A percentile compares a stretch with the other conserved stretches of the same genome.
These are phyloP conservation scores for Corynascus novoguineensis DNA, from an alignment of 495 filamentous ascomycete genomes.

Conservation along the genomic window DNA sequence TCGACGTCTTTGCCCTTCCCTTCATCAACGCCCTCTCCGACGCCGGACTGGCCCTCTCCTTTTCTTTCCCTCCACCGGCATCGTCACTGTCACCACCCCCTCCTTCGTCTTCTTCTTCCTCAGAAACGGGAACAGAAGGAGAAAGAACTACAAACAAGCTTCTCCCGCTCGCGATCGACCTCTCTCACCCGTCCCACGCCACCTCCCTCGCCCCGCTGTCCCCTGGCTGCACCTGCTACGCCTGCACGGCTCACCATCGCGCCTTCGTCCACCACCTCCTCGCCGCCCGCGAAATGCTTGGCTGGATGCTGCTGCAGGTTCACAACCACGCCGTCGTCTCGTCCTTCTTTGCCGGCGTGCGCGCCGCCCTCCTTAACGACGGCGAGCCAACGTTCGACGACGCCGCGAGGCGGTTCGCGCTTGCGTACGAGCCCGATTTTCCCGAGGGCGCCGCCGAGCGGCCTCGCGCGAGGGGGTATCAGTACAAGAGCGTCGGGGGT, in stretches of 20 bases:
- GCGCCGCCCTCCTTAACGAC: conserved; percentile 48
- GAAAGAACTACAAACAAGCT: background rate
- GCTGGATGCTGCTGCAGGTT: conserved; percentile 84
- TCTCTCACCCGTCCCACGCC: conserved; percentile 59
- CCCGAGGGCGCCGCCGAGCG: conserved; percentile 70
- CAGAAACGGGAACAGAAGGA: background rate
- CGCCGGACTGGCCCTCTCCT: conserved; percentile 77
- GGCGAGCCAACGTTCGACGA: conserved; percentile 56
- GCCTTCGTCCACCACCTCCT: conserved; percentile 87
- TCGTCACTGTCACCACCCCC: background rate
- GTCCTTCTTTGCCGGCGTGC: conserved; percentile 66
- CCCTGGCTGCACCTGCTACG: conserved; percentile 67
- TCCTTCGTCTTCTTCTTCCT: background rate
- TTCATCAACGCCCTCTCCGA: conserved; percentile 73
- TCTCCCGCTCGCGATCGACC: conserved; percentile 63
- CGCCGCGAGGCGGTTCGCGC: conserved; percentile 51
- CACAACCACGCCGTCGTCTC: conserved; percentile 76
- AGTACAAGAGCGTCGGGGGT: conserved; percentile 66
- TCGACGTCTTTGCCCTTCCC: conserved; percentile 72
- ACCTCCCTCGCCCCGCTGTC: conserved; percentile 54
- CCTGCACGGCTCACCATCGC: conserved; percentile 76
- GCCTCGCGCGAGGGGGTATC: conserved; percentile 80
- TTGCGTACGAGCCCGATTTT: conserved; percentile 59
- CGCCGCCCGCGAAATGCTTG: conserved; percentile 87
- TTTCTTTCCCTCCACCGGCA: conserved; percentile 59